Base-by-base conservation (phyloP, 768 basidiomycete genomes). In the Lentinula boryana region DNA sequence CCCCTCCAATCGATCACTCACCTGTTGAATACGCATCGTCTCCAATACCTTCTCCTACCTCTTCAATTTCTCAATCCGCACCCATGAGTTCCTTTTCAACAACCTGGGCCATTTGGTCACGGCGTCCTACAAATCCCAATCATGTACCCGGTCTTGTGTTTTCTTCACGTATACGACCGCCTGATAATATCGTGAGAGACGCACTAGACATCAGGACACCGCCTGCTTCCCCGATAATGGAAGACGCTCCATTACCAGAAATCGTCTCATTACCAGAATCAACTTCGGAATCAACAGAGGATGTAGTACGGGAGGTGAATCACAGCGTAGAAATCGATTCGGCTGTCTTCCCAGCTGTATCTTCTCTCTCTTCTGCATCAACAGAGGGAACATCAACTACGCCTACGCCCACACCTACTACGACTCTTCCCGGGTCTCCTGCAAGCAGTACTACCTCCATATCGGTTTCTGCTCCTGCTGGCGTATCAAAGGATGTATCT, bases 91-190 rank as follows among this genome's bases (percentile, higher is more conserved):
- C 55, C n/a, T 56, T 31, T 32, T 4, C 35, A 13, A 50, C 62
- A 58, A 41, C 44, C 40, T 89, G 83, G 74, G 86, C 84, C 4
- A 81, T 91, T 40, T 91, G 88, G 87, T 87, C 89, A 0, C 80
- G 80, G n/a, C 81, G 87, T 27, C 89, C 89, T 0, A 72, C 76
- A 2, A 75, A 89, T 68, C 89, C 89, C 0, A 74, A 80, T 3
- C 69, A 72, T 49, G 89, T 89, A 0, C 88, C 87, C 1, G 82
- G 84, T 3, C 82, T 91, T 60, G 89, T 91, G 64, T 86, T 91
- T 31, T 89, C 88, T 1, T 79, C 84, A 0, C 71, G 67, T 21
- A 86, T 88, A 2, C 75, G 78, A 40, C 89, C 89, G 3, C 88
- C 89, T 32, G 75, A 74, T 1, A 73, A 84, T 57, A 73, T 91